Evolutionary conservation across 306 rosid genomes (phyloP).

Genomic region (Glycine soja): DNA sequence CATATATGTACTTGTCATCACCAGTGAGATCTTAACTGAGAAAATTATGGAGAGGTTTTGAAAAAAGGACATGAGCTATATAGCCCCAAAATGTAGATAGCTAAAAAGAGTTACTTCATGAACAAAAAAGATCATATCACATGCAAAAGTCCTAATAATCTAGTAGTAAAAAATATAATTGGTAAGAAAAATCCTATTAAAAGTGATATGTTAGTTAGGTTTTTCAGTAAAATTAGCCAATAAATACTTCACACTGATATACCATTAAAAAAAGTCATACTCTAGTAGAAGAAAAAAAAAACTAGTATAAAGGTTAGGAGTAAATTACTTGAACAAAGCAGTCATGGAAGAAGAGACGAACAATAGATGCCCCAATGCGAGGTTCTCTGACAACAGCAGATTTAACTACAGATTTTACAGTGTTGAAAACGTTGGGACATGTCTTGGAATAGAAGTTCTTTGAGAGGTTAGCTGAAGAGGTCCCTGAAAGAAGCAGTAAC

Average conservation of each 20-base stretch:
- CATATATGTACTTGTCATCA: background rate
- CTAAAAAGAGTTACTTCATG: background rate
- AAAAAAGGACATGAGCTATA: background rate
- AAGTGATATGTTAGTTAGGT: too few relatives aligned
- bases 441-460: constrained; percentile 56
- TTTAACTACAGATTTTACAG: constrained; percentile 56
- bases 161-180: too few relatives aligned
- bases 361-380: constrained; percentile 83
- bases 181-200: too few relatives aligned
- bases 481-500: constrained; percentile 43
- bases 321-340: constrained; percentile 76
- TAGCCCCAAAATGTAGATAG: background rate
- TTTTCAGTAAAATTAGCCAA: too few relatives aligned
- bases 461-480: constrained; percentile 62
- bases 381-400: constrained; percentile 63
- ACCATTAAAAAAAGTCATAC: too few relatives aligned
- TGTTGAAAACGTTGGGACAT: constrained; percentile 63
- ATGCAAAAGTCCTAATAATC: background rate
- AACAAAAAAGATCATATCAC: background rate
- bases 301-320: background rate
- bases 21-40: background rate
- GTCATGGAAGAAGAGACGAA: constrained; percentile 85
- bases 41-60: background rate
- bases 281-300: background rate
- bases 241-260: too few relatives aligned